A percentile compares a stretch with the other conserved stretches of the same genome.
These are phyloP conservation scores for Harringtonia aguacate DNA, from an alignment of 2,329 filamentous ascomycete species.

Conservation along the genomic window DNA sequence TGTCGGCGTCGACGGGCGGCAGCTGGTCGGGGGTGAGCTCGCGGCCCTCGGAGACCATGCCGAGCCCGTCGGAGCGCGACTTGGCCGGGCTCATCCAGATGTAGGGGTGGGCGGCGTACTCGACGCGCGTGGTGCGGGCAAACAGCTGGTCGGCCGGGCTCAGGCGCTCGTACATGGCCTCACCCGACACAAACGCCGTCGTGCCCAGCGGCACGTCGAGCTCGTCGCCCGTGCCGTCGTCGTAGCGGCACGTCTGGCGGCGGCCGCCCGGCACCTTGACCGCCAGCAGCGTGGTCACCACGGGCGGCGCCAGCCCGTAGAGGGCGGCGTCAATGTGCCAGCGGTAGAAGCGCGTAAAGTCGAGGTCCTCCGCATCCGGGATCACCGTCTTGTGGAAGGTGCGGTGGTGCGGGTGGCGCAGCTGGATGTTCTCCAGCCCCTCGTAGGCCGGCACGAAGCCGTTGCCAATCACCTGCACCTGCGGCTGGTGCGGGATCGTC, in stretches of 20 bases:
- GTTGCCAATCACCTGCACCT: conserved; percentile 73
- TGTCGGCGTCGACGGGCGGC: conserved; percentile 51
- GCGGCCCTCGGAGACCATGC: conserved; percentile 43
- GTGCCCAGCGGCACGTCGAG: conserved; percentile 62
- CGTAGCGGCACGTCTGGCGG: conserved; percentile 50
- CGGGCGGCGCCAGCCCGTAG: conserved; percentile 63
- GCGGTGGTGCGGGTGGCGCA: conserved; percentile 66
- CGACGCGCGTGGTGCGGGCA: conserved; percentile 53
- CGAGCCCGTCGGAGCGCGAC: conserved; percentile 57
- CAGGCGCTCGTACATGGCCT: conserved; percentile 59
- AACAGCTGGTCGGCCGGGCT: conserved; percentile 57
- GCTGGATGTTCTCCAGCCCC: conserved; percentile 54
- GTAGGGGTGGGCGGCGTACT: conserved; percentile 72
- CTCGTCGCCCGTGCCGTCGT: conserved; percentile 58
- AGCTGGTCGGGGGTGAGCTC: conserved; percentile 51
- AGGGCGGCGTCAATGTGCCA: conserved; percentile 76
- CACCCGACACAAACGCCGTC: conserved; percentile 64
- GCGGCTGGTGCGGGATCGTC: conserved; percentile 68
- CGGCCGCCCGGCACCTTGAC: conserved; percentile 57
- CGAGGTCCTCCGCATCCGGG: conserved; percentile 38
- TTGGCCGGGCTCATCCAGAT: conserved; percentile 68
- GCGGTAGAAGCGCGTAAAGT: conserved; percentile 52
- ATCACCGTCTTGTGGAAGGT: conserved; percentile 62
- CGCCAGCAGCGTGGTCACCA: conserved; percentile 62
- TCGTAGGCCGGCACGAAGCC: conserved; percentile 60